phyloP scores from a whole-genome alignment of 164 flowering plant genomes.

The Chimonanthus salicifolius region DNA sequence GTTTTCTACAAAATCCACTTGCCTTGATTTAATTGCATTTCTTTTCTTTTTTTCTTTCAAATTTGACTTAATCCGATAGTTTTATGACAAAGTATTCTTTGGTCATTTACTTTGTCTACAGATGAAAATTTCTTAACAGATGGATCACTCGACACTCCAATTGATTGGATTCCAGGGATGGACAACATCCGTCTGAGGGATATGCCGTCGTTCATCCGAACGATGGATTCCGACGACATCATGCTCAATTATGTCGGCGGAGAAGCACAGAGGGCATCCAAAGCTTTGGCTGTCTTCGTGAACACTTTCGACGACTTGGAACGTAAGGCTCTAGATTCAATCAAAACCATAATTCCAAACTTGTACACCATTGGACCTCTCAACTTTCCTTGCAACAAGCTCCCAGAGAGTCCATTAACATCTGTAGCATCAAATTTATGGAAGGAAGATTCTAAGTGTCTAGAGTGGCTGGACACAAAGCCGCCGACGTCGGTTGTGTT shows the following conservation, averaged over 20 bases:
- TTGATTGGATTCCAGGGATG: slow-evolving; percentile 16
- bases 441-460: slow-evolving; percentile 6
- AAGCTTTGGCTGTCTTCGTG: slow-evolving; percentile 21
- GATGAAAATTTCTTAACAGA: slow-evolving; percentile 15
- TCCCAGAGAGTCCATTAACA: not conserved
- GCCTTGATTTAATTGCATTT: not conserved
- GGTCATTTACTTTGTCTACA: not conserved
- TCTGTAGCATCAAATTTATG: slow-evolving; percentile 3
- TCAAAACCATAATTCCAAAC: not conserved
- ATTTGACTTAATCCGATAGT: not conserved
- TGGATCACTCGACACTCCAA: slow-evolving; percentile 10
- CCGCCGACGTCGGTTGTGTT: not conserved
- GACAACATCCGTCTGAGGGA: slow-evolving; percentile 1
- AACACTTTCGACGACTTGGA: slow-evolving; percentile 23
- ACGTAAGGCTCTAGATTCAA: slow-evolving; percentile 7
- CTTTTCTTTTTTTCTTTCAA: not conserved
- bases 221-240: slow-evolving; percentile 6
- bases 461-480: slow-evolving; percentile 1
- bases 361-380: slow-evolving; percentile 13
- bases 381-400: not conserved
- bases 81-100: too few species aligned
- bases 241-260: slow-evolving; percentile 3
- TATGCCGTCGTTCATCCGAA: slow-evolving; percentile 9
- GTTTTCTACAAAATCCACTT: not conserved
- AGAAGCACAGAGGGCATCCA: slow-evolving; percentile 12